Evolutionary conservation across 2,329 filamentous ascomycete genomes (phyloP).

Genomic region (Beauveria brongniartii): DNA sequence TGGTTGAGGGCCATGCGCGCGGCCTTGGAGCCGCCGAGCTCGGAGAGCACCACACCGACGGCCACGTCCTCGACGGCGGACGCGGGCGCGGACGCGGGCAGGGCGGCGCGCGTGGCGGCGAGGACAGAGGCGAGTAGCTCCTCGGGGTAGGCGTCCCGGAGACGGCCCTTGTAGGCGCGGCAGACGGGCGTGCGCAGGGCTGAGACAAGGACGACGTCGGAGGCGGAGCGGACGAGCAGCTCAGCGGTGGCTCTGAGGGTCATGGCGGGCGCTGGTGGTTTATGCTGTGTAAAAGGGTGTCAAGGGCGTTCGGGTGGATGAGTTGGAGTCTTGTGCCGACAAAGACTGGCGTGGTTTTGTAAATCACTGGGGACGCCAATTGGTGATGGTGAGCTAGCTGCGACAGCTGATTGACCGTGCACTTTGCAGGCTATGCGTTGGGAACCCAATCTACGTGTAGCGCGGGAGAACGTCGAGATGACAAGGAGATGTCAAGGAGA

Average conservation of each 20-base stretch:
- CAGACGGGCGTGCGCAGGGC: slow-evolving; percentile 84
- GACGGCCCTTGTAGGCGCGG: slow-evolving; percentile 70
- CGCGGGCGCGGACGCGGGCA: slow-evolving; percentile 57
- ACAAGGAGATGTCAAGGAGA: too few relatives aligned
- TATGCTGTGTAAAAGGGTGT: too few relatives aligned
- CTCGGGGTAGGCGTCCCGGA: slow-evolving; percentile 86
- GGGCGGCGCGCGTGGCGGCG: slow-evolving; percentile 41
- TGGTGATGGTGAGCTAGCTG: too few relatives aligned
- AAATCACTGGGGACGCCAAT: too few relatives aligned
- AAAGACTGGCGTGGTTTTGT: too few relatives aligned
- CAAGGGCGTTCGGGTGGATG: too few relatives aligned
- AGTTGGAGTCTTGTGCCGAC: too few relatives aligned
- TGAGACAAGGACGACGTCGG: slow-evolving; percentile 82
- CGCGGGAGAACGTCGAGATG: background rate
- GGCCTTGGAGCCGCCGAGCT: slow-evolving; percentile 84
- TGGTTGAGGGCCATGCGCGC: slow-evolving; percentile 87
- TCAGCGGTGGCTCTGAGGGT: slow-evolving; percentile 52
- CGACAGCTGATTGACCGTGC: too few relatives aligned
- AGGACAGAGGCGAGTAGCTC: slow-evolving; percentile 67
- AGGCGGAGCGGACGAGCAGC: slow-evolving; percentile 69
- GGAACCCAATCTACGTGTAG: too few relatives aligned
- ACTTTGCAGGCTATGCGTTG: too few relatives aligned
- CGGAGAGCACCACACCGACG: slow-evolving; percentile 82
- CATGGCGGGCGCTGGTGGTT: background rate
- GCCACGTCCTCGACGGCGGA: slow-evolving; percentile 63